These are phyloP conservation scores for Carex littledalei DNA, from an alignment of 176 grass and related monocot species.

Conservation along the genomic window DNA sequence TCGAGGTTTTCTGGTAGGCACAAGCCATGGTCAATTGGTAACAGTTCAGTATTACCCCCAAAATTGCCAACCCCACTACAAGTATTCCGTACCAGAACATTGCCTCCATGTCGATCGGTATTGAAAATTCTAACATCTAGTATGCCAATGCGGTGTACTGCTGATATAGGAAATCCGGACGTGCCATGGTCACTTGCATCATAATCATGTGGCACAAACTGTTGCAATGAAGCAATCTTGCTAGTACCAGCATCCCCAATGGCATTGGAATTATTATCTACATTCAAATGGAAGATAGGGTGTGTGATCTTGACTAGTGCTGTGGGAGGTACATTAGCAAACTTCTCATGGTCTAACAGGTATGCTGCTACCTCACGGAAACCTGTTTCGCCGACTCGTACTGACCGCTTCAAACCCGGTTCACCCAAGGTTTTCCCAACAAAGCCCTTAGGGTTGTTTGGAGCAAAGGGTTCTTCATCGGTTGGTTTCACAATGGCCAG, in stretches of 20 bases:
- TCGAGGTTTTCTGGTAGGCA: conserved; percentile 82
- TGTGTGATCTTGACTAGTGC: conserved; percentile 79
- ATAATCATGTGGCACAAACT: conserved; percentile 67
- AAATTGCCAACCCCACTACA: conserved; percentile 43
- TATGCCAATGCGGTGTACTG: conserved; percentile 78
- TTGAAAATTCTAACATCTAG: conserved; percentile 82
- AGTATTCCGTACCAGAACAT: conserved; percentile 70
- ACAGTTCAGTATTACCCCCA: conserved; percentile 50
- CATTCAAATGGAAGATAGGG: conserved; percentile 60
- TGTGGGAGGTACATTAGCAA: conserved; percentile 73
- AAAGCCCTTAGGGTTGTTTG: conserved; percentile 75
- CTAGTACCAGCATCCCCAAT: conserved; percentile 21
- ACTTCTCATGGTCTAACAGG: conserved; percentile 71
- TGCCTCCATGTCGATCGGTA: conserved; percentile 69
- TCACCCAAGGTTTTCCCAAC: conserved; percentile 62
- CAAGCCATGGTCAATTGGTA: conserved; percentile 86
- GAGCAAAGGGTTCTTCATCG: conserved; percentile 77
- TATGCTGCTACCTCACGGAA: conserved; percentile 86
- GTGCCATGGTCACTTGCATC: conserved; percentile 78
- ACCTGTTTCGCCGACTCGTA: conserved; percentile 77
- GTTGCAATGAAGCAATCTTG: conserved; percentile 85
- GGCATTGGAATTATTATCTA: conserved; percentile 19
- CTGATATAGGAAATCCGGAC: conserved; percentile 57
- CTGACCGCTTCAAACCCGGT: conserved; percentile 73
- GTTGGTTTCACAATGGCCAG: conserved; percentile 83